Percentiles rank a stretch among this genome's conserved stretches.
phyloP scores from a whole-genome alignment of 768 basidiomycete genomes.

The Suillus spraguei region DNA sequence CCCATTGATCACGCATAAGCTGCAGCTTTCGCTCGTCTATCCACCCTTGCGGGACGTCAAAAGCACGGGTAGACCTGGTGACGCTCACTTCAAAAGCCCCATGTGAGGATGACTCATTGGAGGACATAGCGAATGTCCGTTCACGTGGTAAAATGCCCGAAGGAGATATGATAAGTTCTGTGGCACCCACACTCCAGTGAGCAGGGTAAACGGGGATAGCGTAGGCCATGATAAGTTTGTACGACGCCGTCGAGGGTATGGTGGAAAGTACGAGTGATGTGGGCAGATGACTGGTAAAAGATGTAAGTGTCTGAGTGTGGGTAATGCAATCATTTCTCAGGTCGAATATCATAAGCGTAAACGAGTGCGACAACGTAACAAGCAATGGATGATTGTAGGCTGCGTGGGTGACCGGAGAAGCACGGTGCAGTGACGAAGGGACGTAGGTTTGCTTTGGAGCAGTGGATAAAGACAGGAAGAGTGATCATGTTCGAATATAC shows the following conservation, averaged over 20 bases:
- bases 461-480: conserved; percentile 42
- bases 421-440: conserved; percentile 44
- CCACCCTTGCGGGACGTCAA: conserved; percentile 74
- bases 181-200: conserved; percentile 80
- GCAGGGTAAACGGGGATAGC: conserved; percentile 76
- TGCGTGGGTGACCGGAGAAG: conserved; percentile 57
- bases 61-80: conserved; percentile 66
- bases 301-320: conserved; percentile 68
- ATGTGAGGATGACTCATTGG: conserved; percentile 18
- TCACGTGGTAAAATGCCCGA: conserved; percentile 18
- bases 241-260: conserved; percentile 51
- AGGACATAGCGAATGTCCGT: conserved; percentile 10
- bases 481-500: conserved; percentile 56
- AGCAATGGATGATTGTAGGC: conserved; percentile 82
- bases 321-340: conserved; percentile 52
- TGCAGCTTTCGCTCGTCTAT: conserved; percentile 66
- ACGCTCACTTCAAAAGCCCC: conserved; percentile 50
- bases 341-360: conserved; percentile 75
- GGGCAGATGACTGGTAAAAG: conserved; percentile 80
- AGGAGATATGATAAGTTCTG: conserved; percentile 69
- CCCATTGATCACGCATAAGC: conserved; percentile 74
- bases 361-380: conserved; percentile 66
- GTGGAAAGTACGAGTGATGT: conserved; percentile 78
- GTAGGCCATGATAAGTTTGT: conserved; percentile 77
- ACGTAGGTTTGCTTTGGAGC: conserved; percentile 49